These are phyloP conservation scores for Trichoderma semiorbis DNA, from an alignment of 2,329 filamentous ascomycete species.

Conservation along the genomic window DNA sequence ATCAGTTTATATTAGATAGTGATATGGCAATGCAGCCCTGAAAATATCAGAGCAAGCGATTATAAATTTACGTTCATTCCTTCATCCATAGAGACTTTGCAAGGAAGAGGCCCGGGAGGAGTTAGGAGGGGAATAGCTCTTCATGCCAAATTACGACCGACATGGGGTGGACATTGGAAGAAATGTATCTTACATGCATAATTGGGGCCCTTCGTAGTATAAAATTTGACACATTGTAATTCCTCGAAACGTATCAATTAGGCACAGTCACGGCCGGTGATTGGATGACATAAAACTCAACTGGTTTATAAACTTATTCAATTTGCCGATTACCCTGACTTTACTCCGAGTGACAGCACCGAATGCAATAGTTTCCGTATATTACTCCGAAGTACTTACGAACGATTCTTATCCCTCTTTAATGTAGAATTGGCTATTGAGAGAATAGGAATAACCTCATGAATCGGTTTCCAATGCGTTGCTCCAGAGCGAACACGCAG, in stretches of 20 bases:
- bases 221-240: neutral
- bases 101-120: neutral
- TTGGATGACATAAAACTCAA: neutral
- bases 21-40: neutral
- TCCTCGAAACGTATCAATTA: neutral
- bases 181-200: neutral
- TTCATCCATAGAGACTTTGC: neutral
- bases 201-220: neutral
- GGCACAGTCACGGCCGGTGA: neutral
- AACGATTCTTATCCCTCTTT: rapidly evolving
- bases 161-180: neutral
- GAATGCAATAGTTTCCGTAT: neutral
- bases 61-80: neutral
- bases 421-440: neutral
- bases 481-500: neutral
- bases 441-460: neutral
- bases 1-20: rapidly evolving
- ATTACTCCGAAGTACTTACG: neutral
- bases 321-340: neutral
- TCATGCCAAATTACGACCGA: neutral
- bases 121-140: neutral
- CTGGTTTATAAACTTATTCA: neutral
- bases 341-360: neutral
- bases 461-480: neutral
- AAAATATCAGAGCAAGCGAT: neutral